These are phyloP conservation scores for Wickerhamiella nectarea DNA, from an alignment of 805 yeast genomes.

Conservation along the genomic window DNA sequence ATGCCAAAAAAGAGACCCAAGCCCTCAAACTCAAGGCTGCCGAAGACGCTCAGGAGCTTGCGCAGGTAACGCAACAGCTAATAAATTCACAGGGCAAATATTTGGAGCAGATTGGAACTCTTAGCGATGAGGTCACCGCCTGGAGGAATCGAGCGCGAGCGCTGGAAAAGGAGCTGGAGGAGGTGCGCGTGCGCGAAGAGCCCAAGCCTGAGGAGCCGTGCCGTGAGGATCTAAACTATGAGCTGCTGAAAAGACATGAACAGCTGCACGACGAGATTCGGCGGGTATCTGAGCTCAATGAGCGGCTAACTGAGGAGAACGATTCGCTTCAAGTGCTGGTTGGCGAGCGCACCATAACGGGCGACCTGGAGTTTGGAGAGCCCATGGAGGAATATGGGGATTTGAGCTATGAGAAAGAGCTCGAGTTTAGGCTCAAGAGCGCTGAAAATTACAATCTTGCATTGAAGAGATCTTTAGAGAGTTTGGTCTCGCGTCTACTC, in stretches of 20 bases:
- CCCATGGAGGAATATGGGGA: conserved; percentile 8
- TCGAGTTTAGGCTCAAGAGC: conserved; percentile 22
- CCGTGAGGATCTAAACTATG: conserved; percentile 20
- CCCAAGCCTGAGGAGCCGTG: background rate
- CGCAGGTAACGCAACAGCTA: conserved; percentile 21
- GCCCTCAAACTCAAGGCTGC: background rate
- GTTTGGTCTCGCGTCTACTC: conserved; percentile 25
- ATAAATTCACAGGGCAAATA: conserved; percentile 22
- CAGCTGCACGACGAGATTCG: conserved; percentile 31
- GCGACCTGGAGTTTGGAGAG: conserved; percentile 9
- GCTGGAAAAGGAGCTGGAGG: conserved; percentile 4
- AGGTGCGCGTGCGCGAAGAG: background rate
- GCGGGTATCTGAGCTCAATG: conserved; percentile 41
- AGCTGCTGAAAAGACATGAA: conserved; percentile 21
- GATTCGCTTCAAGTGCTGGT: conserved; percentile 25
- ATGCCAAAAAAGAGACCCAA: conserved; percentile 13
- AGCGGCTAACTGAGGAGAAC: conserved; percentile 31
- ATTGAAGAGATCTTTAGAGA: conserved; percentile 23
- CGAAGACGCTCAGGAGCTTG: conserved; percentile 18
- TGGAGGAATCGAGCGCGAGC: background rate
- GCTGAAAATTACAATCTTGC: conserved; percentile 24
- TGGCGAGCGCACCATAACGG: conserved; percentile 24
- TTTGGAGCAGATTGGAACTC: conserved; percentile 15
- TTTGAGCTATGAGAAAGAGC: conserved; percentile 11
- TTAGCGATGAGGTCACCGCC: conserved; percentile 17